phyloP scores from a whole-genome alignment of 1,139 yeast species.

The Protomyces gravidus region DNA sequence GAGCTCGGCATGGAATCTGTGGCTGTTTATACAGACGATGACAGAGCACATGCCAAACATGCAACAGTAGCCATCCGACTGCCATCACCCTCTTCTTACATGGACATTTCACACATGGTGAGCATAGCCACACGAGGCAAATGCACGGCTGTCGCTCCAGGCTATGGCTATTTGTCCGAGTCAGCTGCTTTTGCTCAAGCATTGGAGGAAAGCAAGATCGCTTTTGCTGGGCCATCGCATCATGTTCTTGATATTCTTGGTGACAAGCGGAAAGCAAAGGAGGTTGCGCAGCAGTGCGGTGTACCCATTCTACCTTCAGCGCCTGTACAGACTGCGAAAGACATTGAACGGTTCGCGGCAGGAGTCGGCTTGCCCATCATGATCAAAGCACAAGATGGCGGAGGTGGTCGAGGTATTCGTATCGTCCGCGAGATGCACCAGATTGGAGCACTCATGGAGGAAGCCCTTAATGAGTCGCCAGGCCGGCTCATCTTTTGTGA shows the following conservation, averaged over 20 bases:
- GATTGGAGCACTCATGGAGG: slow-evolving; percentile 46
- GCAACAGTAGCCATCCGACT: slow-evolving; percentile 69
- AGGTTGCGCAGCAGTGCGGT: slow-evolving; percentile 77
- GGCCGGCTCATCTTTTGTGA: slow-evolving; percentile 90
- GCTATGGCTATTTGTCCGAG: slow-evolving; percentile 93
- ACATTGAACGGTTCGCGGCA: slow-evolving; percentile 73
- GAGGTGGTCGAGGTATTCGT: slow-evolving; percentile 97
- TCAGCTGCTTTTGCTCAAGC: slow-evolving; percentile 93
- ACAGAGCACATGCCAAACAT: slow-evolving; percentile 85
- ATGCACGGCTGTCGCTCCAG: slow-evolving; percentile 92
- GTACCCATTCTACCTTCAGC: slow-evolving; percentile 97
- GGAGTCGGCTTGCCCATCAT: slow-evolving; percentile 81
- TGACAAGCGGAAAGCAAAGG: slow-evolving; percentile 92
- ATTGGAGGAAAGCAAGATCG: slow-evolving; percentile 74
- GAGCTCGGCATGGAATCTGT: slow-evolving; percentile 96
- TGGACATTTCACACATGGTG: slow-evolving; percentile 76
- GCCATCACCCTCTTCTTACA: slow-evolving; percentile 85
- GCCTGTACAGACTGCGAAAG: slow-evolving; percentile 66
- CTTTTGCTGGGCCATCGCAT: slow-evolving; percentile 82
- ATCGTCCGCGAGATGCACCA: slow-evolving; percentile 80
- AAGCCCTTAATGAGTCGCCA: slow-evolving; percentile 49
- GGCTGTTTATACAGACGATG: slow-evolving; percentile 95
- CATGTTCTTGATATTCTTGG: slow-evolving; percentile 65
- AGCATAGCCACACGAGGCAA: slow-evolving; percentile 76
- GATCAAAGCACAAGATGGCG: slow-evolving; percentile 98